Base-by-base conservation (phyloP, 805 yeast species). In the Candida peoriensis region DNA sequence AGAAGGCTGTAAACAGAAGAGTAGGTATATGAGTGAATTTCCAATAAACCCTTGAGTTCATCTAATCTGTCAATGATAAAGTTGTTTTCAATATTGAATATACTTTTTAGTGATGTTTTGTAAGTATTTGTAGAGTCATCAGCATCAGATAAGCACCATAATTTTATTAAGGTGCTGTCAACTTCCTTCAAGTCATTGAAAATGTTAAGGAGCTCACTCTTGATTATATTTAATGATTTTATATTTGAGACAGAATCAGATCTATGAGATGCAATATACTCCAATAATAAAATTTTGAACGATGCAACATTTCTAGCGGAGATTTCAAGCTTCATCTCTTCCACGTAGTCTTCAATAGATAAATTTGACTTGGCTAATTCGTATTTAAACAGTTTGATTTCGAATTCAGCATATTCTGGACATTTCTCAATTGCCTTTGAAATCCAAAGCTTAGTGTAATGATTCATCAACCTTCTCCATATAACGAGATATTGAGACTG, bases 401-500 rank as follows among this genome's bases (percentile, higher is more conserved):
- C 42, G 28, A 41, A 41, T 8, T 32, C 30, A 2, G 13, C 10
- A 18, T 28, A 32, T 6, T 26, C 22, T 9, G 33, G 25, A 16
- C 20, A 23, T 13, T 18, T 22, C 12, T 24, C 20, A 6, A 35
- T 20, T 7, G 32, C 26, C n/a, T 17, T 21, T 7, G 16, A 12
- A 7, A 33, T 24, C 33, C 38, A 37, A 4, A 16, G 10, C 11
- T 19, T 16, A 4, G 33, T 32, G n/a, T 13, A 37, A n/a, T 22
- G 14, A 12, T 21, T 25, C 37, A 37, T 37, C 10, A 34, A 22
- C n/a, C 13, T 20, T 26, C 32, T 37, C 41, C 41, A 37, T 11
- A n/a, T 12, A 6, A 10, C 20, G 11, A 36, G 20, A n/a, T 19
- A 36, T 4, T 26, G 25, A 6, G 25, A 22, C 8, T 26, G 9